Evolutionary conservation across 2,329 filamentous ascomycete genomes (phyloP).

Genomic region (Helotiales sp.): DNA sequence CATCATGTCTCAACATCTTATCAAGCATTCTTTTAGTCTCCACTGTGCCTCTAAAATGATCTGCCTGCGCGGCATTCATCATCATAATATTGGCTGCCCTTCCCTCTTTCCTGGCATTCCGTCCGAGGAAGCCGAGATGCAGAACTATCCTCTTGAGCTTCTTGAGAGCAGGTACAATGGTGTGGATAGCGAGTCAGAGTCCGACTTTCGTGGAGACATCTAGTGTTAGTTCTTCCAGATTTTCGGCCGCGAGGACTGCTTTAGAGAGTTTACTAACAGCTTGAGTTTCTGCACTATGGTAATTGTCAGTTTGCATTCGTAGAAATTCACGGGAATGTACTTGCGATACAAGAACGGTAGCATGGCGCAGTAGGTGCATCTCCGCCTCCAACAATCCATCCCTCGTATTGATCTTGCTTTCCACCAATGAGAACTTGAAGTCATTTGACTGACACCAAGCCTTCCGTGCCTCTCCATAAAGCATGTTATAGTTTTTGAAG

Average conservation of each 20-base stretch:
- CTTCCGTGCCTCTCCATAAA: conserved; percentile 7
- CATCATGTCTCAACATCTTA: not conserved
- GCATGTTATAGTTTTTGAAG: not conserved
- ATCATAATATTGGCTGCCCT: not conserved
- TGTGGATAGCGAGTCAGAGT: conserved; percentile 3
- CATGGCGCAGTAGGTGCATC: not conserved
- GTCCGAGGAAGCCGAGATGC: not conserved
- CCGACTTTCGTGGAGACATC: not conserved
- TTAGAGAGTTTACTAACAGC: not conserved
- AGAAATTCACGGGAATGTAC: not conserved
- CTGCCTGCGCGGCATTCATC: not conserved
- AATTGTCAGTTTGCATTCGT: not conserved
- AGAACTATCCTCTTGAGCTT: not conserved
- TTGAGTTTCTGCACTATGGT: conserved; percentile 1
- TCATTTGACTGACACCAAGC: conserved; percentile 6
- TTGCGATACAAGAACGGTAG: not conserved
- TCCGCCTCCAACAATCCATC: not conserved
- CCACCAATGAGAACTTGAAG: conserved; percentile 7
- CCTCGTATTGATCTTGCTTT: conserved; percentile 3
- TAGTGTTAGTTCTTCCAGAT: not conserved
- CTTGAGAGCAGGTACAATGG: not conserved
- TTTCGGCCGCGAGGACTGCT: not conserved
- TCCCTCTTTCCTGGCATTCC: not conserved
- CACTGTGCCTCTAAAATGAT: not conserved
- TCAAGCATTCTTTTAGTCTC: conserved; percentile 3